Percentiles rank a stretch among this genome's conserved stretches.
phyloP scores from a whole-genome alignment of 179 eudicot genomes.

The Pouteria campechiana region DNA sequence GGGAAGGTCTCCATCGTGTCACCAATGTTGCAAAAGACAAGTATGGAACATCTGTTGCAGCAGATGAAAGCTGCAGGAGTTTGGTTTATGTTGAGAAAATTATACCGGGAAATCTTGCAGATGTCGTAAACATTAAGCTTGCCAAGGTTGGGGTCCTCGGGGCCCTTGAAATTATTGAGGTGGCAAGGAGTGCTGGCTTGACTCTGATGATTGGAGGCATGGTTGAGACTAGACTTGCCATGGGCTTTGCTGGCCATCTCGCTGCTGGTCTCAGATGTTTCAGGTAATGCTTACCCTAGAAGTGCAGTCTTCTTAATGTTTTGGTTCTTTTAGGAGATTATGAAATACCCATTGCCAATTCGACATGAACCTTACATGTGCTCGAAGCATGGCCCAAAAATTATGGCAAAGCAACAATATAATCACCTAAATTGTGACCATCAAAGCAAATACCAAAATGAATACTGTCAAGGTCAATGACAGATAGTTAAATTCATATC shows the following conservation, averaged over 20 bases:
- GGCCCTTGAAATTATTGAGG: constrained; percentile 63
- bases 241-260: constrained; percentile 97
- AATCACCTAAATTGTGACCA: no score
- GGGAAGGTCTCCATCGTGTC: constrained; percentile 77
- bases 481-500: no score
- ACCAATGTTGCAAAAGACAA: constrained; percentile 48
- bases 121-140: constrained; percentile 77
- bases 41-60: constrained; percentile 72
- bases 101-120: constrained; percentile 49
- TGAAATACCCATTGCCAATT: no score
- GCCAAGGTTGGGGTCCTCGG: constrained; percentile 84
- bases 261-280: constrained; percentile 95
- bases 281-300: no score
- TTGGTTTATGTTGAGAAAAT: constrained; percentile 59
- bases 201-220: constrained; percentile 93
- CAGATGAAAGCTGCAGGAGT: constrained; percentile 88
- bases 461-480: no score
- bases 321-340: no score
- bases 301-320: no score
- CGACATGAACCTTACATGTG: no score
- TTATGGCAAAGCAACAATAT: no score
- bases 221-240: constrained; percentile 94
- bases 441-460: no score
- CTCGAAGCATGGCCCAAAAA: no score
- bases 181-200: constrained; percentile 48